Percentiles rank a stretch among this genome's conserved stretches.
These are phyloP conservation scores for Conidiobolus incongruus DNA, from an alignment of 371 early-diverging fungal species.

Conservation along the genomic window DNA sequence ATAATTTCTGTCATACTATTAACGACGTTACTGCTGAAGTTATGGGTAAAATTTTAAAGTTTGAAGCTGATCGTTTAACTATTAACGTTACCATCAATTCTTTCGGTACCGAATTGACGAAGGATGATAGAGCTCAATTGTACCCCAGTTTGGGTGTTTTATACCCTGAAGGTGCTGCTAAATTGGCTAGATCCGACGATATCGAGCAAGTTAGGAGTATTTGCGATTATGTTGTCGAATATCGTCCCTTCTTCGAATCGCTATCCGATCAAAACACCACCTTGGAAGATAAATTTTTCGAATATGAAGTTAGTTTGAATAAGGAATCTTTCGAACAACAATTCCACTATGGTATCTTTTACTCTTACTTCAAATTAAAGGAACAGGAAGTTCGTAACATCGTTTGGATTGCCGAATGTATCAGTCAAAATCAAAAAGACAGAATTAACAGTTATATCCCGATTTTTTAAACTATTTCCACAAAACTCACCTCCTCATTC, in stretches of 20 bases:
- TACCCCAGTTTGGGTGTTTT: constrained; percentile 80
- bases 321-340: constrained; percentile 85
- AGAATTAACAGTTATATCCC: constrained; percentile 81
- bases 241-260: constrained; percentile 40
- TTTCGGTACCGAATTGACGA: constrained; percentile 84
- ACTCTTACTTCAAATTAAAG: constrained; percentile 89
- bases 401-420: constrained; percentile 98
- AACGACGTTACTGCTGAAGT: constrained; percentile 81
- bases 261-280: constrained; percentile 18
- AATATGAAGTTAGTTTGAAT: constrained; percentile 81
- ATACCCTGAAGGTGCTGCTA: constrained; percentile 73
- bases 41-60: constrained; percentile 83
- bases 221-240: constrained; percentile 66
- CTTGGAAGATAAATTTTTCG: constrained; percentile 89
- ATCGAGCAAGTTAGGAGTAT: constrained; percentile 73
- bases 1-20: constrained; percentile 57
- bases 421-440: constrained; percentile 91
- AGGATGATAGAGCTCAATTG: constrained; percentile 83
- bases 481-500: too few species aligned
- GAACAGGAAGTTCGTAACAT: constrained; percentile 99
- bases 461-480: constrained; percentile 47
- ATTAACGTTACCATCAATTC: constrained; percentile 97
- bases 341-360: constrained; percentile 93
- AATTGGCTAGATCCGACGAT: constrained; percentile 79
- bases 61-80: constrained; percentile 93